Base-by-base conservation (phyloP, 129 eudicot species). In the Dittrichia graveolens region DNA sequence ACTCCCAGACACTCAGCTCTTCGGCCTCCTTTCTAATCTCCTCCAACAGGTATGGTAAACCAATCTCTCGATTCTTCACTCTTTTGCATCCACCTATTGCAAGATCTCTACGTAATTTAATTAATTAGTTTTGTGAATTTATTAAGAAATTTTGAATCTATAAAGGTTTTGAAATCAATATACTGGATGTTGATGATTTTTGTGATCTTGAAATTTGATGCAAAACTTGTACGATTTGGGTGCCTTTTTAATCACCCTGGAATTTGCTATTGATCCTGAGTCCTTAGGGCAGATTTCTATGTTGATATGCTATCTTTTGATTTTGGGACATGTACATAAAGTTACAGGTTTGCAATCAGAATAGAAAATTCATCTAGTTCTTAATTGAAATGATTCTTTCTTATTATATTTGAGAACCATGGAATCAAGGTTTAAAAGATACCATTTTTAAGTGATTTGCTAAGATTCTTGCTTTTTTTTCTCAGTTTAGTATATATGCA, bases 1-100 rank as follows among this genome's bases (percentile, higher is more conserved):
- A 37, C 78, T 65, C 8, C 82, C 96, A 44, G 92, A 89, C 52
- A 79, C 96, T 31, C 88, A 83, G 82, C 85, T 89, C 61, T 89
- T 89, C 70, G 87, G 79, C 42, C 88, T 89, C 58, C 84, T 89
- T 18, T 82, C 96, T 41, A 54, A 75, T 80, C 92, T 89, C 65
- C 92, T 89, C 59, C 92, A 89, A 55, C 82, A 89, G 92, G 96
- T 88, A 24, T 24, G 31, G 1, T 62, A 2, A 37, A 63, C 8
- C 6, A 54, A 38, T 38, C 5, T 4, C 19, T 12, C 66, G 3
- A 60, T 62, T 40, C 13, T 47, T 48, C 55, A 3, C 4, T 13
- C 5, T 45, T 7, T 45, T 24, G 31, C 12, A 10, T 24, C 57
- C 6, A 53, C 39, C 9, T 39, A 40, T 69, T 7, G 4, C 10